These are phyloP conservation scores for Aureobasidium lini DNA, from an alignment of 2,329 filamentous ascomycete genomes.

Conservation along the genomic window DNA sequence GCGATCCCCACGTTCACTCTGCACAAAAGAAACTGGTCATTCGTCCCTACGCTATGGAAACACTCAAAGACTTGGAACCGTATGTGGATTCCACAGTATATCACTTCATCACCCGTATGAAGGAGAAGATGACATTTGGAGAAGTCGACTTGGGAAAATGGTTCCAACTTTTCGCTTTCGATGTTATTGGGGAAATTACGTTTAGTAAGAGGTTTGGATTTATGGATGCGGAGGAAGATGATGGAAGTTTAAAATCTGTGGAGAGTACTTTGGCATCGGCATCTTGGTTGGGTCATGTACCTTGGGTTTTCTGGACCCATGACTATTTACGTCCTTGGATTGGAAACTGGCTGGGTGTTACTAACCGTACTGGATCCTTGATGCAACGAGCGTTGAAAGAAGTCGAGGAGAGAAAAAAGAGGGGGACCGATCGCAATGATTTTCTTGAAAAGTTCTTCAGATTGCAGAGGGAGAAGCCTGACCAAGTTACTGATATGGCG, in stretches of 20 bases:
- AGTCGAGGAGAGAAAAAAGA: constrained; percentile 2
- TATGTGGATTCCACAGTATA: constrained; percentile 33
- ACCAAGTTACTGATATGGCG: constrained; percentile 15
- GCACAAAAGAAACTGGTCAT: constrained; percentile 23
- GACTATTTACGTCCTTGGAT: neutral
- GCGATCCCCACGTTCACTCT: constrained; percentile 25
- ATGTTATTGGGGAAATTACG: constrained; percentile 36
- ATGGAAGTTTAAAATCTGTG: constrained; percentile 28
- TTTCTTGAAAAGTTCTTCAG: constrained; percentile 9
- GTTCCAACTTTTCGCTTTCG: constrained; percentile 35
- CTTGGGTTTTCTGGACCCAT: constrained; percentile 27
- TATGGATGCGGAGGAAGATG: constrained; percentile 28
- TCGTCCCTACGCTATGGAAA: constrained; percentile 25
- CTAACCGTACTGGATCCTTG: neutral
- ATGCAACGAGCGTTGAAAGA: constrained; percentile 6
- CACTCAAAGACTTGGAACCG: constrained; percentile 31
- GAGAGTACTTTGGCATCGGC: constrained; percentile 26
- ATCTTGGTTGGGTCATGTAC: constrained; percentile 32
- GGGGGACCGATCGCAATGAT: constrained; percentile 7
- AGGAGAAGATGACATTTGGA: constrained; percentile 17
- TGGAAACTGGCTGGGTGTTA: constrained; percentile 7
- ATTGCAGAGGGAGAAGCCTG: constrained; percentile 9
- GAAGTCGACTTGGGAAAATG: constrained; percentile 30
- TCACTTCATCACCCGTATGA: constrained; percentile 29
- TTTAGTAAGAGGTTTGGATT: constrained; percentile 32